Conservation (phyloP, 208 protist species). For the Trypanosomatidae sp. region DNA sequence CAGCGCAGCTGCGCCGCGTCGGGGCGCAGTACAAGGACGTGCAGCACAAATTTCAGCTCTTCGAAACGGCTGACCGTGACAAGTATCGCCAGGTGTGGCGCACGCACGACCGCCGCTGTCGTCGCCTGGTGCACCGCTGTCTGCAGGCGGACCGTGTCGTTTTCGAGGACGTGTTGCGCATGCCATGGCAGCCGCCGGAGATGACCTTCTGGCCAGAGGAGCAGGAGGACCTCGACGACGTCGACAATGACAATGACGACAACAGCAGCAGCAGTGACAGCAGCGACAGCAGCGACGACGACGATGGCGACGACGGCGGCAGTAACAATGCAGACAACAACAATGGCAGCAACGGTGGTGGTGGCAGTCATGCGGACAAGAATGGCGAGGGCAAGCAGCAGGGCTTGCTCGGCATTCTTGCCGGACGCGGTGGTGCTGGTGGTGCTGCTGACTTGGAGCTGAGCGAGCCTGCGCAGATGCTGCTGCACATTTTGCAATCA, state of each 20-base stretch:
- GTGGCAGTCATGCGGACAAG: neutral
- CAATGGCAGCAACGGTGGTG: neutral
- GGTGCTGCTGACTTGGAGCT: conserved; percentile 18
- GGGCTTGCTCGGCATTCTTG: too few species aligned
- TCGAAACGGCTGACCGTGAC: conserved; percentile 87
- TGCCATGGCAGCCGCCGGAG: conserved; percentile 79
- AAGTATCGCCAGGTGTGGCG: conserved; percentile 91
- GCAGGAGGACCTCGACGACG: conserved; percentile 15
- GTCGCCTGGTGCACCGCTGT: conserved; percentile 72
- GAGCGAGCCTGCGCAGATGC: conserved; percentile 59
- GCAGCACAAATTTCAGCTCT: conserved; percentile 91
- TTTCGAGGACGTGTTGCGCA: conserved; percentile 89
- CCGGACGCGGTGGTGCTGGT: neutral
- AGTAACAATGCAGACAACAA: neutral
- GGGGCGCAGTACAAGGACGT: conserved; percentile 93
- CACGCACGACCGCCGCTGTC: conserved; percentile 91
- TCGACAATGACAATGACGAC: neutral
- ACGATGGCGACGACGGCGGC: neutral
- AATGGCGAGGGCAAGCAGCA: too few species aligned
- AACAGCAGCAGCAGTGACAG: too few species aligned
- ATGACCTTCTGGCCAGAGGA: conserved; percentile 70
- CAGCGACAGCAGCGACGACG: neutral
- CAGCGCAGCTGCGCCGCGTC: conserved; percentile 87
- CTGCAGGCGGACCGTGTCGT: conserved; percentile 92
- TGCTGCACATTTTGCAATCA: conserved; percentile 74